Conservation (phyloP, 441 rosid species). For the Gossypium schwendimanii region DNA sequence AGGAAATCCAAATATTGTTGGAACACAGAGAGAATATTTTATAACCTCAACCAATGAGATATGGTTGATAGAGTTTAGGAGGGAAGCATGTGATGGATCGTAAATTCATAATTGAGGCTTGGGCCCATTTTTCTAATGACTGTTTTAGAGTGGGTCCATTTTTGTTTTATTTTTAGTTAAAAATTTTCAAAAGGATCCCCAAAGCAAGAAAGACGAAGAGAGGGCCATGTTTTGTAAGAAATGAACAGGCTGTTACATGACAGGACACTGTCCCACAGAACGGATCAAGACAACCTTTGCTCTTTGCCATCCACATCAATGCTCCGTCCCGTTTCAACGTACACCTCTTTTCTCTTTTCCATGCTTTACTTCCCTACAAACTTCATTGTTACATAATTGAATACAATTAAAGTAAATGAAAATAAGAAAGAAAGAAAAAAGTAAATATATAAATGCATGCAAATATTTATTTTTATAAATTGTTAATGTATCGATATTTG, state of each 20-base stretch:
- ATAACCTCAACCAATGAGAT: background rate
- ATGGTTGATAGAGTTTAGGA: background rate
- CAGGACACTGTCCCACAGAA: slow-evolving; percentile 8
- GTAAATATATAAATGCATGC: too few relatives aligned
- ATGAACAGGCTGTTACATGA: slow-evolving; percentile 8
- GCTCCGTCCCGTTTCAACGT: slow-evolving; percentile 10
- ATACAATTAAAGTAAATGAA: background rate
- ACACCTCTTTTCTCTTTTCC: background rate
- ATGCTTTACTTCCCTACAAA: background rate
- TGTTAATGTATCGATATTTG: too few relatives aligned
- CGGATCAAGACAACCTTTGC: slow-evolving; percentile 5
- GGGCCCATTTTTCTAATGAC: background rate
- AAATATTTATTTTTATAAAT: too few relatives aligned
- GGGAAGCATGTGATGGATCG: background rate
- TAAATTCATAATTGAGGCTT: slow-evolving; percentile 8
- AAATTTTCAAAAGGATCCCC: too few relatives aligned
- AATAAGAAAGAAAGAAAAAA: background rate
- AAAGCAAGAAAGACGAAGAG: background rate
- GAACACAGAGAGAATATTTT: background rate
- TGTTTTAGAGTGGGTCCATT: background rate
- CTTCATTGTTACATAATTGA: background rate
- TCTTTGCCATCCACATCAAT: background rate
- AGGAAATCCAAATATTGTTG: background rate
- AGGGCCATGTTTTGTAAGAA: background rate
- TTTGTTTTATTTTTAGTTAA: background rate